phyloP scores from a whole-genome alignment of 202 grass and related monocot genomes.

The Musa balbisiana region DNA sequence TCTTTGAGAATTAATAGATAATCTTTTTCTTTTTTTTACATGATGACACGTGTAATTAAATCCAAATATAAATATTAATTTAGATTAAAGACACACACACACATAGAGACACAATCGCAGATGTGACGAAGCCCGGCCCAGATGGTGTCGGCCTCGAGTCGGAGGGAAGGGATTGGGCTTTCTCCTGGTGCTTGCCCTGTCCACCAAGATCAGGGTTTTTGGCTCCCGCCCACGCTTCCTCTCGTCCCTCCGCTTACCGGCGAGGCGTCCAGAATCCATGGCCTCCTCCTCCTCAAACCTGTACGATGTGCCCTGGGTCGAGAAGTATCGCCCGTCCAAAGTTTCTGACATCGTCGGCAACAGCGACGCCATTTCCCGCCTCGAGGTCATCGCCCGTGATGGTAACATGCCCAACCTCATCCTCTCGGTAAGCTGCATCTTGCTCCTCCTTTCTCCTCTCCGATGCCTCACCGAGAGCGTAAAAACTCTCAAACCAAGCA shows the following conservation, averaged over 20 bases:
- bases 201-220: neutral
- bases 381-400: constrained; percentile 80
- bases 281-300: constrained; percentile 26
- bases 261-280: constrained; percentile 28
- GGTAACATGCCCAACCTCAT: constrained; percentile 98
- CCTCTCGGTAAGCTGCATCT: constrained; percentile 65
- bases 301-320: constrained; percentile 89
- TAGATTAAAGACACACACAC: no score
- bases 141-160: no score
- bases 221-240: neutral
- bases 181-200: neutral
- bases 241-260: neutral
- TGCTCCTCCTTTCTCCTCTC: neutral
- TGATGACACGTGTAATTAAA: no score
- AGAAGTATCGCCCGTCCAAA: constrained; percentile 85
- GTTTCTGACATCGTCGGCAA: constrained; percentile 86
- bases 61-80: no score
- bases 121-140: no score
- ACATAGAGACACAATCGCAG: no score
- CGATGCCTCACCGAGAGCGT: neutral
- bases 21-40: no score
- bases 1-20: no score
- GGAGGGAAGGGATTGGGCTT: no score
- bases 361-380: constrained; percentile 71
- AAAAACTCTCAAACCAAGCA: constrained; percentile 5